Conservation (phyloP, 495 filamentous ascomycete genomes). For the Diplogelasinospora grovesii region DNA sequence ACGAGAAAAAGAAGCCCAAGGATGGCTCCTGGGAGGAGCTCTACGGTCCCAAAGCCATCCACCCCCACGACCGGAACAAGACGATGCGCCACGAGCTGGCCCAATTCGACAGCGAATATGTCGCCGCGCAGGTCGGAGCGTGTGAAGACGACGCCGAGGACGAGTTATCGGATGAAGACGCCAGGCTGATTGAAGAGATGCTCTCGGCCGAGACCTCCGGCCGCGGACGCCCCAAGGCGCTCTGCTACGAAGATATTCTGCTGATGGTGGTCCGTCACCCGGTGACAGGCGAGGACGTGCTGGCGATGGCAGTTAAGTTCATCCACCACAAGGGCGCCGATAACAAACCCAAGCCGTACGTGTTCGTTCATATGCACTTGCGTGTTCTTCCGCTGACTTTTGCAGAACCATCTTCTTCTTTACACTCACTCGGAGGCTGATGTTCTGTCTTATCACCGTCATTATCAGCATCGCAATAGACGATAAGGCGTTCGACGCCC, state of each 20-base stretch:
- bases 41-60: not conserved
- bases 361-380: not conserved
- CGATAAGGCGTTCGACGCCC: too few relatives aligned
- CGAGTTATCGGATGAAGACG: conserved; percentile 1
- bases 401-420: too few relatives aligned
- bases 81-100: too few relatives aligned
- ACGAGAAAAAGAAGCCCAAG: not conserved
- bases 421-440: too few relatives aligned
- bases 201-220: conserved; percentile 3
- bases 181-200: conserved; percentile 6
- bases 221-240: conserved; percentile 13
- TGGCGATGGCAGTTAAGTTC: conserved; percentile 9
- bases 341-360: conserved; percentile 1
- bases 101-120: too few relatives aligned
- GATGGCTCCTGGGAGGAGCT: not conserved
- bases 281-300: conserved; percentile 13
- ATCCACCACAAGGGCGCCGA: conserved; percentile 1
- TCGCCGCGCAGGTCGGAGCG: too few relatives aligned
- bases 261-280: conserved; percentile 21
- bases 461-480: too few relatives aligned
- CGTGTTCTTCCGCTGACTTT: not conserved
- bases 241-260: conserved; percentile 24
- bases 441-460: too few relatives aligned
- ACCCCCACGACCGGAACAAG: too few relatives aligned
- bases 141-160: not conserved